Conservation (phyloP, 768 basidiomycete genomes). For the Pleurotus giganteus region DNA sequence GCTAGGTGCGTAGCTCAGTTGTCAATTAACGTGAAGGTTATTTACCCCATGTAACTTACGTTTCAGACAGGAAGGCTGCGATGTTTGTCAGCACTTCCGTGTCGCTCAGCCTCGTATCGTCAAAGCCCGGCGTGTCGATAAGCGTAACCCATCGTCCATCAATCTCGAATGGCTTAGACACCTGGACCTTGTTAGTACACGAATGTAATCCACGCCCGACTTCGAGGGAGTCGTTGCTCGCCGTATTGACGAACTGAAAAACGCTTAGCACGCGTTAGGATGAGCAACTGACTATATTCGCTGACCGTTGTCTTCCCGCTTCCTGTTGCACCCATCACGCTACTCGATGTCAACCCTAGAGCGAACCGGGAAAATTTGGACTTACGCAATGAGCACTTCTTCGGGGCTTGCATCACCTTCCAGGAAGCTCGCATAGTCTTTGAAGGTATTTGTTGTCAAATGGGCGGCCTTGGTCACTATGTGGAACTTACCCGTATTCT, state of each 20-base stretch:
- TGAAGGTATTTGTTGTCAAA: too few relatives aligned
- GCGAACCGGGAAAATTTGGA: too few relatives aligned
- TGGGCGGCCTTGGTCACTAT: too few relatives aligned
- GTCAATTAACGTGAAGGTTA: too few relatives aligned
- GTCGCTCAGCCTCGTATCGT: slow-evolving; percentile 49
- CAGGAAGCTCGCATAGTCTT: too few relatives aligned
- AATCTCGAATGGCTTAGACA: slow-evolving; percentile 39
- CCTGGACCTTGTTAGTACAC: slow-evolving; percentile 46
- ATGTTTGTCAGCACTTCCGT: slow-evolving; percentile 49
- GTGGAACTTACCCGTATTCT: too few relatives aligned
- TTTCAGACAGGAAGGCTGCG: too few relatives aligned
- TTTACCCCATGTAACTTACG: too few relatives aligned
- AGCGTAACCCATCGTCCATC: slow-evolving; percentile 41
- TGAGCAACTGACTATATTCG: neutral
- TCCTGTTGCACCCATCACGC: slow-evolving; percentile 10
- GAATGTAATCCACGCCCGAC: slow-evolving; percentile 48
- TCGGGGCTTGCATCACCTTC: too few relatives aligned
- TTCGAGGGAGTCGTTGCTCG: slow-evolving; percentile 44
- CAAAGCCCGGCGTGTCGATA: slow-evolving; percentile 63
- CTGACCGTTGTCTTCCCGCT: slow-evolving; percentile 9
- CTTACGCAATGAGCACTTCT: too few relatives aligned
- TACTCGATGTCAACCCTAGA: too few relatives aligned
- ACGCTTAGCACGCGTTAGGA: neutral
- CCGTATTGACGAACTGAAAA: slow-evolving; percentile 49
- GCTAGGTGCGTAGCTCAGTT: too few relatives aligned